These are phyloP conservation scores for Dovyalis caffra DNA, from an alignment of 345 rosid species.

Conservation along the genomic window DNA sequence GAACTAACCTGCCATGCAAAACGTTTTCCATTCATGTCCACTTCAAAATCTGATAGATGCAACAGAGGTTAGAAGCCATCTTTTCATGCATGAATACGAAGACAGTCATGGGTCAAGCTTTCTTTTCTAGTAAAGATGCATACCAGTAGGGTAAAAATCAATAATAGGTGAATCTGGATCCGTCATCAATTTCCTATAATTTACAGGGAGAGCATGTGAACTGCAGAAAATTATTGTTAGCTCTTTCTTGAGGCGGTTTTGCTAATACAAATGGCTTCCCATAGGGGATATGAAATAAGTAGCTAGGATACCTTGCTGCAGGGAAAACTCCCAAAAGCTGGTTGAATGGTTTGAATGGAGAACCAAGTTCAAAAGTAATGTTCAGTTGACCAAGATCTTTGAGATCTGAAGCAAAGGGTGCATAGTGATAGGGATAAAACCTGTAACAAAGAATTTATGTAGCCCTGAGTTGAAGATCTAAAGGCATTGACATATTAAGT, in stretches of 20 bases:
- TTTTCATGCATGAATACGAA: slow-evolving; percentile 13
- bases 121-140: slow-evolving; percentile 20
- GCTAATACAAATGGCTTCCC: background rate
- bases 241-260: background rate
- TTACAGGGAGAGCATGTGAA: slow-evolving; percentile 89
- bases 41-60: slow-evolving; percentile 66
- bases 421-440: slow-evolving; percentile 97
- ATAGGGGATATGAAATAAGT: background rate
- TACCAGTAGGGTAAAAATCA: slow-evolving; percentile 89
- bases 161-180: slow-evolving; percentile 78
- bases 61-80: slow-evolving; percentile 19
- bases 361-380: slow-evolving; percentile 65
- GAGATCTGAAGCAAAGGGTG: slow-evolving; percentile 98
- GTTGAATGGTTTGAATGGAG: slow-evolving; percentile 88
- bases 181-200: slow-evolving; percentile 76
- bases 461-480: background rate
- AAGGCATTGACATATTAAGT: background rate
- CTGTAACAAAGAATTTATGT: slow-evolving; percentile 35
- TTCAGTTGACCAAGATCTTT: slow-evolving; percentile 68
- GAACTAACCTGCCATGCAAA: slow-evolving; percentile 79
- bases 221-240: slow-evolving; percentile 42
- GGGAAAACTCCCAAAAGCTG: slow-evolving; percentile 96
- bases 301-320: slow-evolving; percentile 68
- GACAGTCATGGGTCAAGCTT: background rate
- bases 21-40: slow-evolving; percentile 95